These are phyloP conservation scores for Termitomyces sp. DNA, from an alignment of 768 basidiomycete genomes.

Conservation along the genomic window DNA sequence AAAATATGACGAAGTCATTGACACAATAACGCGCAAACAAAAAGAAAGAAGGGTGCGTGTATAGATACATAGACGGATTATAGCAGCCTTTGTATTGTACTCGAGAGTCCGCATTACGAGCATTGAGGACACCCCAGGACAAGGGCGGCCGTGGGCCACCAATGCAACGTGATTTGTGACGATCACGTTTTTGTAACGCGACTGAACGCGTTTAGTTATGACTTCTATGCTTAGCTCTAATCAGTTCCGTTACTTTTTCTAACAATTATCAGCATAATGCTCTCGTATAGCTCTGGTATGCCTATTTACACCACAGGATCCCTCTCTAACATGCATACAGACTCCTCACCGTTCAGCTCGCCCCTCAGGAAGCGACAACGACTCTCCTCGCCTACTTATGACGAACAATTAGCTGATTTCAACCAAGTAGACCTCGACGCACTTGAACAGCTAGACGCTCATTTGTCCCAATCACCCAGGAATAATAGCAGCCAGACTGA, in stretches of 20 bases:
- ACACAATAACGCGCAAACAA: background rate
- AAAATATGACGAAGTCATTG: background rate
- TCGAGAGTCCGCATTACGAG: background rate
- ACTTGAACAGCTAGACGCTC: slow-evolving; percentile 48
- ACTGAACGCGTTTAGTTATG: slow-evolving; percentile 21
- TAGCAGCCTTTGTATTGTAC: background rate
- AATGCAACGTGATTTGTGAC: slow-evolving; percentile 8
- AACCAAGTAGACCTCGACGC: slow-evolving; percentile 53
- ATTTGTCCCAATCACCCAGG: slow-evolving; percentile 15
- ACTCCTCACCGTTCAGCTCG: slow-evolving; percentile 29
- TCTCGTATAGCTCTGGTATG: slow-evolving; percentile 8
- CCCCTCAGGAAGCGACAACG: slow-evolving; percentile 55
- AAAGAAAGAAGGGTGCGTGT: background rate
- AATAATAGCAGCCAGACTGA: slow-evolving; percentile 3
- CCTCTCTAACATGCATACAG: slow-evolving; percentile 6
- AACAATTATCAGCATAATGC: background rate
- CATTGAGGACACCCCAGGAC: background rate
- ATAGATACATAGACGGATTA: background rate
- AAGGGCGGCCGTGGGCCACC: background rate
- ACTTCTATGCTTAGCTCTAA: background rate
- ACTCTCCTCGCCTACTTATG: slow-evolving; percentile 63
- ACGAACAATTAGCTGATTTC: slow-evolving; percentile 42
- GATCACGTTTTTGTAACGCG: slow-evolving; percentile 16
- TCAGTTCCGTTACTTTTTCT: background rate
- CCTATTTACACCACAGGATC: background rate